Evolutionary conservation across 1,139 yeast genomes (phyloP), one percentile per base, ranked within the genome.

Genomic region (Geotrichum histeridarum): DNA sequence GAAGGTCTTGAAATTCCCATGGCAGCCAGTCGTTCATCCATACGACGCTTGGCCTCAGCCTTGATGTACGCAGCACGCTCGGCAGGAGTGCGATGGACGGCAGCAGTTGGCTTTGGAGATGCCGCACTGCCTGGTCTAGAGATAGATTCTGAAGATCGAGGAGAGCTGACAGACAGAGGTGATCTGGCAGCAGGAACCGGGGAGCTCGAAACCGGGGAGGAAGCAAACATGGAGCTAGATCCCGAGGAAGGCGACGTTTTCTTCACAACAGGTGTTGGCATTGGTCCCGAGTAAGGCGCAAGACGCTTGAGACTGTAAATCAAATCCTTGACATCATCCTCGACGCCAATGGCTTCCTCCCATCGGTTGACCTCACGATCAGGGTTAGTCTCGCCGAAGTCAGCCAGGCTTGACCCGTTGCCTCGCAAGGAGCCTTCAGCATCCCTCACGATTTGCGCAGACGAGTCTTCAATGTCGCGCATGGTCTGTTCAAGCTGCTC

Each of bases 31-130:
- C 94, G 77, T 64, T 90, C 97, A 59, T 83, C 84, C 95, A 91
- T 90, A 65, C 89, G 80, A 70, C 85, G 82, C 62, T 86, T 88
- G 0, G 98, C 98, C 64, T 88, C 95, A 11, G 93, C 96, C 67
- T 88, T 89, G 58, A 90, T 84, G 62, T 84, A 83, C 4, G 91
- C 91, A 8, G 94, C 80, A 61, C 96, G 78, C 55, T 88, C 61
- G 81, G 86, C n/a, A 78, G 77, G 14, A 74, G 67, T 64, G 42
- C 68, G 64, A 43, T 58, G 60, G 12, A 53, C 49, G 12, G 60
- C 53, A 8, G 60, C 47, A 31, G 56, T 37, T 8, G 64, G 54
- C 5, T 59, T 35, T 15, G 66, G 30, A 7, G 64, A 51, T 9
- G 64, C 32, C 15, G 50, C 12, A 12, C 27, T 22, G 15, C 47